phyloP scores from a whole-genome alignment of 805 yeast genomes.

The Cyberlindnera veronae region DNA sequence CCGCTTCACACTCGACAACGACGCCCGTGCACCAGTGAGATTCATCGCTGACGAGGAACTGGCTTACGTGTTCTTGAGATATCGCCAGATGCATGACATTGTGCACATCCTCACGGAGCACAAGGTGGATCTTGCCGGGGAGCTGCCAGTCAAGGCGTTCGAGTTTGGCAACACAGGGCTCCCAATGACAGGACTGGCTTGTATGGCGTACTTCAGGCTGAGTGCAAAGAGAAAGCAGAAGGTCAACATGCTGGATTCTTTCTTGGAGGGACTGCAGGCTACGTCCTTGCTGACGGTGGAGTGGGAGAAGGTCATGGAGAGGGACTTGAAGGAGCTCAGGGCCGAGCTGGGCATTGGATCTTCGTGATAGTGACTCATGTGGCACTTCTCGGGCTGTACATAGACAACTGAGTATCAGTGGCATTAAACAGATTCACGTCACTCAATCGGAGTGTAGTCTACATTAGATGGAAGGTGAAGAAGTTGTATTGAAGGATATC shows the following conservation, averaged over 20 bases:
- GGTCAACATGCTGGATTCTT: slow-evolving; percentile 51
- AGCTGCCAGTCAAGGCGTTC: slow-evolving; percentile 85
- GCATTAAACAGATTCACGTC: too few relatives aligned
- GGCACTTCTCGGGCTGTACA: too few relatives aligned
- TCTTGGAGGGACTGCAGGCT: slow-evolving; percentile 70
- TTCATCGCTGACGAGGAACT: slow-evolving; percentile 86
- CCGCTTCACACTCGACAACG: slow-evolving; percentile 88
- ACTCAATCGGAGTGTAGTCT: too few relatives aligned
- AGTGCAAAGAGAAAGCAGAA: slow-evolving; percentile 59
- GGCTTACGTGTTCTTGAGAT: slow-evolving; percentile 90
- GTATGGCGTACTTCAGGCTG: slow-evolving; percentile 83
- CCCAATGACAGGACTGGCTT: slow-evolving; percentile 90
- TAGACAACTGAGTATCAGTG: too few relatives aligned
- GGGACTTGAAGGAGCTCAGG: slow-evolving; percentile 71
- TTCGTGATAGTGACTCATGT: slow-evolving; percentile 1
- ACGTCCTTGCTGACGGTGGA: slow-evolving; percentile 81
- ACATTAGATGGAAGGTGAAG: too few relatives aligned
- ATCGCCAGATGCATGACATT: slow-evolving; percentile 95
- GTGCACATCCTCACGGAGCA: slow-evolving; percentile 89
- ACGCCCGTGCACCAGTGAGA: slow-evolving; percentile 83
- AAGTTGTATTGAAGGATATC: too few relatives aligned
- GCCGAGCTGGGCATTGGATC: slow-evolving; percentile 55
- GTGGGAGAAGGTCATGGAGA: slow-evolving; percentile 82
- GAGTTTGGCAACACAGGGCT: slow-evolving; percentile 90
- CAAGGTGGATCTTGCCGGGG: slow-evolving; percentile 95